Evolutionary conservation across 768 basidiomycete species (phyloP).

Genomic region (Auricularia sp.): DNA sequence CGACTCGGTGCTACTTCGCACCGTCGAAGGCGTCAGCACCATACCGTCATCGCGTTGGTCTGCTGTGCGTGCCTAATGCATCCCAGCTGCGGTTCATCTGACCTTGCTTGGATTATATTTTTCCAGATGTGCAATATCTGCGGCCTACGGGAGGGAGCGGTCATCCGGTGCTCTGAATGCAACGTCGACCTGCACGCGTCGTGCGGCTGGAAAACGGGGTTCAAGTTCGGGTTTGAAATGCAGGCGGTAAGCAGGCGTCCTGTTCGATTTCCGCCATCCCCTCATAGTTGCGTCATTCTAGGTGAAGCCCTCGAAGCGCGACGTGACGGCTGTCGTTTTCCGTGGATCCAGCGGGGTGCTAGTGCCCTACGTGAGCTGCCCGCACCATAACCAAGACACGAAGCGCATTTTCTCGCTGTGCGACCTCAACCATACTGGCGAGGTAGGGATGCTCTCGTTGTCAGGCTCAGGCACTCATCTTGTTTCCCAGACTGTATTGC

Average conservation of each 20-base stretch:
- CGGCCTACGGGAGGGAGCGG: constrained; percentile 60
- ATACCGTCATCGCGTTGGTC: constrained; percentile 65
- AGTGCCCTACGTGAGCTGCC: constrained; percentile 68
- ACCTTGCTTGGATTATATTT: neutral
- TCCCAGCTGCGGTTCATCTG: constrained; percentile 7
- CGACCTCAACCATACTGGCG: constrained; percentile 69
- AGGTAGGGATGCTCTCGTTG: constrained; percentile 40
- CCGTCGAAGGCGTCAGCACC: constrained; percentile 79
- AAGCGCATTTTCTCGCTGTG: constrained; percentile 72
- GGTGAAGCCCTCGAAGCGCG: constrained; percentile 72
- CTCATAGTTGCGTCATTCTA: constrained; percentile 17
- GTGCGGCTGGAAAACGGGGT: constrained; percentile 80
- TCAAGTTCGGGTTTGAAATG: constrained; percentile 89
- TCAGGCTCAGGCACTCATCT: neutral
- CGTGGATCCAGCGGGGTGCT: constrained; percentile 72
- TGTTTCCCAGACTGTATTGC: constrained; percentile 64
- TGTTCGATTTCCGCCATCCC: neutral
- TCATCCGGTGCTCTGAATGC: constrained; percentile 79
- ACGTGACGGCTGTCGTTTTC: constrained; percentile 58
- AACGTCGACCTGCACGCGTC: constrained; percentile 71
- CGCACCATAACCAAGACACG: constrained; percentile 50
- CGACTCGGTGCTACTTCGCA: constrained; percentile 57
- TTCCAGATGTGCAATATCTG: constrained; percentile 69
- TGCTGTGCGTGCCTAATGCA: constrained; percentile 38
- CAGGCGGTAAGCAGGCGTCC: constrained; percentile 37